Conservation (phyloP, 768 basidiomycete genomes). For the Boletellus ananas region DNA sequence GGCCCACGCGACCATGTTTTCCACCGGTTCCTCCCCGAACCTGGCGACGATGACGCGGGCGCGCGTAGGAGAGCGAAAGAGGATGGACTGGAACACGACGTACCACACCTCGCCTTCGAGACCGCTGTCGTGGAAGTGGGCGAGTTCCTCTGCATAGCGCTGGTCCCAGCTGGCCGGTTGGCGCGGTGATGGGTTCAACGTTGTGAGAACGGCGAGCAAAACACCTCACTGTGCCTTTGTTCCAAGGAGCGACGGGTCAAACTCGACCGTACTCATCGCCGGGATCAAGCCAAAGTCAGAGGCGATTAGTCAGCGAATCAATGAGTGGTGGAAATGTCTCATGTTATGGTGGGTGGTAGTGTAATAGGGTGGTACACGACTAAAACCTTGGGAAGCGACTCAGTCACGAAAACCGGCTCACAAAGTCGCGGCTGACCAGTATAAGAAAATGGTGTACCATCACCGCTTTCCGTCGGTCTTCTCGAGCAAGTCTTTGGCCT, state of each 20-base stretch:
- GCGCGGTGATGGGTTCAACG: not conserved
- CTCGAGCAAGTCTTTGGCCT: slow-evolving; percentile 91
- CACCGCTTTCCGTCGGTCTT: slow-evolving; percentile 59
- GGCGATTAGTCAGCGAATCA: not conserved
- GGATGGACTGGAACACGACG: slow-evolving; percentile 9
- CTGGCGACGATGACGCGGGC: slow-evolving; percentile 34
- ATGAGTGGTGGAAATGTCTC: slow-evolving; percentile 16
- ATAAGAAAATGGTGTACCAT: slow-evolving; percentile 2
- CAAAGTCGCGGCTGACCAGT: slow-evolving; percentile 3
- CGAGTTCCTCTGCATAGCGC: slow-evolving; percentile 67
- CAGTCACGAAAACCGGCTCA: not conserved
- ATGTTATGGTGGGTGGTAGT: slow-evolving; percentile 11
- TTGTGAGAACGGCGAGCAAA: not conserved
- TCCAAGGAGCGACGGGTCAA: slow-evolving; percentile 71
- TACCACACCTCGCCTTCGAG: slow-evolving; percentile 88
- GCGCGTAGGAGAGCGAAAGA: not conserved
- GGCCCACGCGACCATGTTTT: slow-evolving; percentile 79
- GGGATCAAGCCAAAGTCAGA: slow-evolving; percentile 17
- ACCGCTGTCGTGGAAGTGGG: slow-evolving; percentile 70
- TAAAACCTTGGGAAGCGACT: not conserved
- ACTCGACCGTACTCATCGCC: slow-evolving; percentile 39
- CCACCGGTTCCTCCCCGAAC: slow-evolving; percentile 74
- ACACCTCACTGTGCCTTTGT: slow-evolving; percentile 69
- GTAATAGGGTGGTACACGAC: slow-evolving; percentile 24
- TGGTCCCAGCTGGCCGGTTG: slow-evolving; percentile 61